A percentile compares a stretch with the other conserved stretches of the same genome.
Evolutionary conservation across 495 filamentous ascomycete genomes (phyloP).

Genomic region (Penicillium simplicissimum): DNA sequence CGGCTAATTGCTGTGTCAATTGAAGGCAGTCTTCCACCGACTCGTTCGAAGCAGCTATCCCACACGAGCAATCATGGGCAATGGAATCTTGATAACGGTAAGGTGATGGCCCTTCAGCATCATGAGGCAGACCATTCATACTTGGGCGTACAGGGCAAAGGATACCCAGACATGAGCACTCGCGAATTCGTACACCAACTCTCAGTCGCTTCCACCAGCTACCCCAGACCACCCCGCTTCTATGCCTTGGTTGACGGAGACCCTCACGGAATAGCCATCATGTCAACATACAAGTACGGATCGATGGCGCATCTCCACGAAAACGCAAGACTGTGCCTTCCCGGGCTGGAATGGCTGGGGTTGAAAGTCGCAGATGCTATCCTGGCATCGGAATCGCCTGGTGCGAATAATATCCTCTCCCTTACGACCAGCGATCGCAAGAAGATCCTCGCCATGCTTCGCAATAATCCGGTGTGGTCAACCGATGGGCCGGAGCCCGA

Average conservation of each 20-base stretch:
- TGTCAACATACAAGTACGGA: conserved; percentile 86
- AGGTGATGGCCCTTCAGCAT: conserved; percentile 6
- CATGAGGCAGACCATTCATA: not conserved
- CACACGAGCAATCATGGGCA: conserved; percentile 46
- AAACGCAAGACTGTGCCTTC: conserved; percentile 56
- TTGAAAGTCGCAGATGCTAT: conserved; percentile 62
- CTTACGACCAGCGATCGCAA: conserved; percentile 67
- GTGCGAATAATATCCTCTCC: conserved; percentile 46
- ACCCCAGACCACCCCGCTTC: conserved; percentile 44
- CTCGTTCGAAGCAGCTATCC: conserved; percentile 58
- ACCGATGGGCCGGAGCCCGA: conserved; percentile 51
- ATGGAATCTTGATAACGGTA: conserved; percentile 72
- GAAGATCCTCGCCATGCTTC: conserved; percentile 67
- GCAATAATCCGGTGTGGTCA: conserved; percentile 48
- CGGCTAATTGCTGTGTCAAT: not conserved
- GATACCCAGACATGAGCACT: conserved; percentile 86
- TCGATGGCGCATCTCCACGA: conserved; percentile 74
- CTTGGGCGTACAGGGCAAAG: conserved; percentile 61
- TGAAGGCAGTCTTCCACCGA: conserved; percentile 77
- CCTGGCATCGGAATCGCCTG: conserved; percentile 18
- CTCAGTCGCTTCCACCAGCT: conserved; percentile 19
- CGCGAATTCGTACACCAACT: conserved; percentile 59
- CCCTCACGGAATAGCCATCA: conserved; percentile 81
- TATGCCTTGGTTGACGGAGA: conserved; percentile 81
- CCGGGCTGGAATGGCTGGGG: conserved; percentile 71